phyloP scores from a whole-genome alignment of 768 basidiomycete species.

The Auriscalpium microsporum region DNA sequence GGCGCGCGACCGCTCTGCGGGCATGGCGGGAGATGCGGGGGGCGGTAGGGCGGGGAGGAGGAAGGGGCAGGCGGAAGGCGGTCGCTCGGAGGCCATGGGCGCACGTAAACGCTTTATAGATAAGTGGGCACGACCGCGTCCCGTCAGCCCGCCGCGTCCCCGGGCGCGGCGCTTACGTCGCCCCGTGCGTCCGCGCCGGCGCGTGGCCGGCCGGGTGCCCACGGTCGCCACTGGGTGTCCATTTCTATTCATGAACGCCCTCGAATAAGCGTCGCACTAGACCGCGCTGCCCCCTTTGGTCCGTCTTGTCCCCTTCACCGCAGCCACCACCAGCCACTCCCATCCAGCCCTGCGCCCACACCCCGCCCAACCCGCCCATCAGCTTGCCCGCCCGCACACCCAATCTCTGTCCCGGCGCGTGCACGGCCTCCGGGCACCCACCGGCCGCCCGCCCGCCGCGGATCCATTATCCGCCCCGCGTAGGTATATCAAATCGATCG shows the following conservation, averaged over 20 bases:
- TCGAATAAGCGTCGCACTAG: not conserved
- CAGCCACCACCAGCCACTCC: not conserved
- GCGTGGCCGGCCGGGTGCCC: too few relatives aligned
- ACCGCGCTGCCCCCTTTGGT: slow-evolving; percentile 2
- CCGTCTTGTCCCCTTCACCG: slow-evolving; percentile 8
- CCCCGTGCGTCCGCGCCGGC: too few relatives aligned
- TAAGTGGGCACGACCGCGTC: not conserved
- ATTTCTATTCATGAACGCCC: slow-evolving; percentile 1
- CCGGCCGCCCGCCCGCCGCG: too few relatives aligned
- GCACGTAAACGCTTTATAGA: not conserved
- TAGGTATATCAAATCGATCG: too few relatives aligned
- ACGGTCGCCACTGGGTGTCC: not conserved
- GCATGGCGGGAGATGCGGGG: slow-evolving; percentile 3
- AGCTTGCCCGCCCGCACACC: too few relatives aligned
- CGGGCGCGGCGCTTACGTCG: too few relatives aligned
- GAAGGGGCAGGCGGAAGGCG: not conserved
- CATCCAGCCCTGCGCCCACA: not conserved
- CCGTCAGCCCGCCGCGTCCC: too few relatives aligned
- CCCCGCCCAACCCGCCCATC: too few relatives aligned
- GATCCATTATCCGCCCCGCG: too few relatives aligned
- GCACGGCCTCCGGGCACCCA: too few relatives aligned
- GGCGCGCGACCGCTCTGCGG: slow-evolving; percentile 13
- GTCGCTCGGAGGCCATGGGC: not conserved
- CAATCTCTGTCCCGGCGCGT: too few relatives aligned
- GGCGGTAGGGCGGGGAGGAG: not conserved